Conservation (phyloP, 2,329 filamentous ascomycete species). For the Trichoderma semiorbis region DNA sequence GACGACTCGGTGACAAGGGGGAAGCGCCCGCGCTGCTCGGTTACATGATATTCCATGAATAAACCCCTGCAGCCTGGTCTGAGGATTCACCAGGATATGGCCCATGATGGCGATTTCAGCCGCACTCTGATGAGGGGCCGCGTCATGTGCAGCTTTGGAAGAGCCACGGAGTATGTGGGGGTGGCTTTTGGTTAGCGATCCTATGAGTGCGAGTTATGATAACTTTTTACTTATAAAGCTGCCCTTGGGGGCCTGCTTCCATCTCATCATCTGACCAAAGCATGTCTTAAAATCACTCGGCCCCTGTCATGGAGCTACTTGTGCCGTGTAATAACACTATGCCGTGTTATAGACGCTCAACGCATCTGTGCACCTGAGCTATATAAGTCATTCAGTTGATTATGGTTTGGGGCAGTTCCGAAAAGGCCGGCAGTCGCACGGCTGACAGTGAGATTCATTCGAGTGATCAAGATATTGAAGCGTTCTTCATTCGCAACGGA, state of each 20-base stretch:
- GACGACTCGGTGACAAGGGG: not conserved
- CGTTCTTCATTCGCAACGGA: slow-evolving; percentile 26
- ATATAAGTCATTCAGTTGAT: not conserved
- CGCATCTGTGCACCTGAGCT: not conserved
- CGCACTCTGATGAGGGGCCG: not conserved
- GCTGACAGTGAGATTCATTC: not conserved
- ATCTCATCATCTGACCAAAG: not conserved
- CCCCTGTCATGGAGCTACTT: not conserved
- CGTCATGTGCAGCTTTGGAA: slow-evolving; percentile 7
- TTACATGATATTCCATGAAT: not conserved
- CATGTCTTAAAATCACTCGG: not conserved
- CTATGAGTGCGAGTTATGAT: not conserved
- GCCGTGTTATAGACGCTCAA: not conserved
- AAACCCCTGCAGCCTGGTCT: not conserved
- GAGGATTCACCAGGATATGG: not conserved
- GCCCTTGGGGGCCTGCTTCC: not conserved
- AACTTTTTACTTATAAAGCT: not conserved
- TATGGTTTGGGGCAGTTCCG: not conserved
- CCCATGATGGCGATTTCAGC: not conserved
- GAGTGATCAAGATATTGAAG: not conserved
- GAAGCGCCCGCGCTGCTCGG: not conserved
- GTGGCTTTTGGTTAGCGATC: slow-evolving; percentile 6
- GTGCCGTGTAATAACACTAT: not conserved
- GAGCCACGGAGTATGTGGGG: slow-evolving; percentile 4
- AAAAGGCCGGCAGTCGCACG: not conserved